Evolutionary conservation across 768 basidiomycete genomes (phyloP), one percentile per base, ranked within the genome.

Genomic region (Panaeolus cyanescens): DNA sequence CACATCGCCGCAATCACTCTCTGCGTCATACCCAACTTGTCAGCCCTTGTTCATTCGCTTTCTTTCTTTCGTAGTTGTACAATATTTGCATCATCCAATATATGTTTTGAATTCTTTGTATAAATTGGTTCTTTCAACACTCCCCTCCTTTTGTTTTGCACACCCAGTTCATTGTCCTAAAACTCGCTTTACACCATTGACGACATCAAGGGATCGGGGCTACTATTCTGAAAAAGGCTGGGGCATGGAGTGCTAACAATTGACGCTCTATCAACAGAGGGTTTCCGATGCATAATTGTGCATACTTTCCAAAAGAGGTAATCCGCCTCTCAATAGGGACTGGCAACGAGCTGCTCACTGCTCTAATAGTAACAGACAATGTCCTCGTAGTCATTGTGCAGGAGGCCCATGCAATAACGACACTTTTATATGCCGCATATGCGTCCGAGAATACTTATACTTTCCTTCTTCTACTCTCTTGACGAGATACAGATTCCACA

Each of bases 1-100:
- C 39, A 58, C 58, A 30, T 50, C 34, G 57, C 60, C 59, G 57
- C 62, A 62, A 62, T 69, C 63, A 66, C 64, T 8, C 45, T 56
- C 45, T 57, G 54, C 58, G 59, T 59, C 68, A 69, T 69, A 69
- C 68, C 68, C 67, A 60, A 60, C 63, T 59, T 59, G 60, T 54
- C 54, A 63, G 50, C 62, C 54, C 56, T 59, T 55, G 58, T 28
- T 54, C 55, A 54, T 54, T 61, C 45, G 54, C 37, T 60, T 59
- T 42, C 60, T 45, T 56, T 54, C 34, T 60, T 32, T 45, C 50
- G 32, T 50, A 32, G 32, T 62, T 66, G 65, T 69, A 65, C 67
- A 64, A 53, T 64, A 69, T 64, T 62, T 65, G 54, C 56, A 37
- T 53, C 22, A 61, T 59, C 58, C 68, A 67, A 67, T 67, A 67